Evolutionary conservation across 441 rosid genomes (phyloP).

Genomic region (Omphalea diandra): DNA sequence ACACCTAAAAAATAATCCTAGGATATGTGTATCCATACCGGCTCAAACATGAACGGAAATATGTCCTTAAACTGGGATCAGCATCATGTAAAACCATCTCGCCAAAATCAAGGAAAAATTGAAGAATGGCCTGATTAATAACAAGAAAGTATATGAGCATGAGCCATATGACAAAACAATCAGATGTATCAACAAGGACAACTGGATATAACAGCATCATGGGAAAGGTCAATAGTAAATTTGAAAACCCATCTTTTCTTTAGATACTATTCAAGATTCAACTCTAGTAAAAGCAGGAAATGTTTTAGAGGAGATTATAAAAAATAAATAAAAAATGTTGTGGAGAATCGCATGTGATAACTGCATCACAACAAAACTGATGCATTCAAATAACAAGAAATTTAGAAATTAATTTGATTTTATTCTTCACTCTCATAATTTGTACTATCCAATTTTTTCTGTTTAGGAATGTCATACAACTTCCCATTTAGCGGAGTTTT

Average conservation of each 20-base stretch:
- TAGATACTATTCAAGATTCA: background rate
- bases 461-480: background rate
- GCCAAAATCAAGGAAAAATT: constrained; percentile 88
- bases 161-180: background rate
- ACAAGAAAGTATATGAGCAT: constrained; percentile 2
- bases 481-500: background rate
- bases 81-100: constrained; percentile 91
- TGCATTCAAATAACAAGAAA: background rate
- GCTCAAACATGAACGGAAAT: constrained; percentile 90
- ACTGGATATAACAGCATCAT: background rate
- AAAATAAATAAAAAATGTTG: background rate
- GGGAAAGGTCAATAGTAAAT: background rate
- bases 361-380: background rate
- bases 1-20: background rate
- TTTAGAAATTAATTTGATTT: background rate
- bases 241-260: background rate
- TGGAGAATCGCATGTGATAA: background rate
- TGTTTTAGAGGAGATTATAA: background rate
- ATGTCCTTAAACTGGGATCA: constrained; percentile 75
- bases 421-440: background rate
- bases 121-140: constrained; percentile 67
- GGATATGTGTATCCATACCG: constrained; percentile 45
- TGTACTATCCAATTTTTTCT: background rate
- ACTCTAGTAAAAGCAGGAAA: background rate
- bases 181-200: background rate